Conservation (phyloP, 345 rosid genomes). For the Gossypium thurberi region DNA sequence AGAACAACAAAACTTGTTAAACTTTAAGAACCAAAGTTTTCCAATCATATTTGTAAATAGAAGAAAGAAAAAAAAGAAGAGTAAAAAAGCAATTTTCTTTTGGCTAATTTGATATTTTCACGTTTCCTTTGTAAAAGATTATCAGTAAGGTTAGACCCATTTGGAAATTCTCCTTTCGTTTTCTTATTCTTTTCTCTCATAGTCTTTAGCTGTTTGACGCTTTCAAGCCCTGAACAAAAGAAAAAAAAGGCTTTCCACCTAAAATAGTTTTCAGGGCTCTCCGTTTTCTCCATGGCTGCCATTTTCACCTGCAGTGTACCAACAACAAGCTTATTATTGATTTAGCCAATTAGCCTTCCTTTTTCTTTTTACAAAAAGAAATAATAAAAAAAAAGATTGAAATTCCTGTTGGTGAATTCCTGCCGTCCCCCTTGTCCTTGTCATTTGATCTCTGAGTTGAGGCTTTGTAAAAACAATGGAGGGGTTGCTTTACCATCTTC, state of each 20-base stretch:
- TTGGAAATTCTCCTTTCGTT: neutral
- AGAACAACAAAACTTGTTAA: neutral
- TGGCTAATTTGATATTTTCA: neutral
- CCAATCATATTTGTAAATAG: neutral
- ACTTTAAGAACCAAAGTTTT: neutral
- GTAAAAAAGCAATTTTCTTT: neutral
- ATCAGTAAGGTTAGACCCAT: neutral
- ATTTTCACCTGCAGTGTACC: neutral
- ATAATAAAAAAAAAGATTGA: neutral
- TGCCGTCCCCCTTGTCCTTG: neutral
- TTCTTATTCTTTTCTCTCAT: neutral
- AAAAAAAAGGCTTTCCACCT: neutral
- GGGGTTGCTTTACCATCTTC: neutral
- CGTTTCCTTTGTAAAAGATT: neutral
- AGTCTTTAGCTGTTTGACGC: conserved; percentile 3
- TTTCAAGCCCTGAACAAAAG: neutral
- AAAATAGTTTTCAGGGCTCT: neutral
- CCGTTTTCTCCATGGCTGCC: neutral
- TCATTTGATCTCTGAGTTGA: conserved; percentile 20
- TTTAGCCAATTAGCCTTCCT: neutral
- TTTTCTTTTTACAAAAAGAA: neutral
- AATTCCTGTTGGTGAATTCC: conserved; percentile 7
- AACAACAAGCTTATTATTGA: neutral
- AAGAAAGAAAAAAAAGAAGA: neutral
- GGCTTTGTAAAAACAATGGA: conserved; percentile 11